Evolutionary conservation across 352 stramenopile species (phyloP), one percentile per base, ranked within the genome.

Genomic region (Phytopythium mirpurense): DNA sequence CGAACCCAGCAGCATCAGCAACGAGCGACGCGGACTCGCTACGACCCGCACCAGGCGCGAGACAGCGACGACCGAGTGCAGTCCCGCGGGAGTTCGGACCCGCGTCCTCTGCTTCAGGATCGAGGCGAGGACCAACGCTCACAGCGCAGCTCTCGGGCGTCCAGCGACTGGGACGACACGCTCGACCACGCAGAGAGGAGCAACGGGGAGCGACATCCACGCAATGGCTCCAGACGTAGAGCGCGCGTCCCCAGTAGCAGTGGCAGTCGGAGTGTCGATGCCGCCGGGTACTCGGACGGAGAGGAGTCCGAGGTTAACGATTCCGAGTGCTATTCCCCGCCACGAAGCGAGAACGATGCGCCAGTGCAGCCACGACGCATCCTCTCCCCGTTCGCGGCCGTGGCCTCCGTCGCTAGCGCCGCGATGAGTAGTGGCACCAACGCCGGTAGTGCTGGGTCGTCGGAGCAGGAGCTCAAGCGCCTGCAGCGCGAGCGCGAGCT

Each of bases 401-500:
- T 32, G 9, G 23, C 14, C 3, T 31, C 41, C 11, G 15, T 32
- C 14, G 41, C 23, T 32, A 32, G 41, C 15, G 23, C 41, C 12
- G 15, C 23, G 14, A 47, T 47, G 23, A 21, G 19, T 16, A 26
- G 10, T n/a, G 12, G 14, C 41, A 21, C 19, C 19, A 14, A 14
- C 18, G 44, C 3, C 26, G 23, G 21, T 12, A 27, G n/a, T 32
- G 23, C 23, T 19, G 36, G n/a, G 5, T 34, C 47, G 14, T 19
- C 10, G 15, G 47, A 45, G 31, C 47, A 44, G 1, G 47, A 54
- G 23, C 51, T 93, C 15, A 56, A 59, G 5, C 63, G 83, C 26
- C 62, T 93, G 10, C 41, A 74, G 40, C 63, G 63, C 2, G 80
- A 93, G 48, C 65, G 74, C 3, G 74, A 82, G 34, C 48, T 83